phyloP scores from a whole-genome alignment of 2,329 filamentous ascomycete genomes.

The Curvularia sp. region DNA sequence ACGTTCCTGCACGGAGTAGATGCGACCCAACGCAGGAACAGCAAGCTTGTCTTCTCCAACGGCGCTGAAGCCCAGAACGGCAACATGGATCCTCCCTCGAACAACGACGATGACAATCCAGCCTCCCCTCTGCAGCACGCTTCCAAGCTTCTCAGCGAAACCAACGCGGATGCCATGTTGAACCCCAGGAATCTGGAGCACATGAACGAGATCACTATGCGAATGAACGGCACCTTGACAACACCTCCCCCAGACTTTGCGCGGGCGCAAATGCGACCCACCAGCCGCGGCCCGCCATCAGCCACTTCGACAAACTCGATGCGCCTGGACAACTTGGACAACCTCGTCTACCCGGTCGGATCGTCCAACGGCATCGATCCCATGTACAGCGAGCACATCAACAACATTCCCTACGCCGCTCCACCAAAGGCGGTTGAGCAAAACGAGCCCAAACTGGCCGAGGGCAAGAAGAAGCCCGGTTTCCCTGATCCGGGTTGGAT shows the following conservation, averaged over 20 bases:
- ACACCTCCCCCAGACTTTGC: conserved; percentile 64
- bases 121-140: conserved; percentile 73
- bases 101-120: conserved; percentile 66
- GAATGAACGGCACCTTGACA: conserved; percentile 62
- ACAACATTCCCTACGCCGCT: conserved; percentile 88
- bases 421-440: conserved; percentile 68
- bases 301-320: conserved; percentile 60
- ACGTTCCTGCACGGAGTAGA: conserved; percentile 70
- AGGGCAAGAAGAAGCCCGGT: conserved; percentile 66
- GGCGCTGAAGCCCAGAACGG: conserved; percentile 52
- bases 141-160: conserved; percentile 69
- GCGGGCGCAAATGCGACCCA: conserved; percentile 56
- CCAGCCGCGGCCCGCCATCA: conserved; percentile 55
- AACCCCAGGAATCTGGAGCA: conserved; percentile 70
- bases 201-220: conserved; percentile 65
- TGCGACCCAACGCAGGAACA: conserved; percentile 68
- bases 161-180: conserved; percentile 69
- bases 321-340: conserved; percentile 67
- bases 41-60: conserved; percentile 54
- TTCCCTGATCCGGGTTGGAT: conserved; percentile 70
- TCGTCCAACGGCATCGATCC: conserved; percentile 92
- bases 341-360: conserved; percentile 88
- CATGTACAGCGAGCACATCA: conserved; percentile 91
- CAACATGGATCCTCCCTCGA: conserved; percentile 52
- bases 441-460: conserved; percentile 56